These are phyloP conservation scores for Ichthyophthirius multifiliis DNA, from an alignment of 169 alveolate species.

Conservation along the genomic window DNA sequence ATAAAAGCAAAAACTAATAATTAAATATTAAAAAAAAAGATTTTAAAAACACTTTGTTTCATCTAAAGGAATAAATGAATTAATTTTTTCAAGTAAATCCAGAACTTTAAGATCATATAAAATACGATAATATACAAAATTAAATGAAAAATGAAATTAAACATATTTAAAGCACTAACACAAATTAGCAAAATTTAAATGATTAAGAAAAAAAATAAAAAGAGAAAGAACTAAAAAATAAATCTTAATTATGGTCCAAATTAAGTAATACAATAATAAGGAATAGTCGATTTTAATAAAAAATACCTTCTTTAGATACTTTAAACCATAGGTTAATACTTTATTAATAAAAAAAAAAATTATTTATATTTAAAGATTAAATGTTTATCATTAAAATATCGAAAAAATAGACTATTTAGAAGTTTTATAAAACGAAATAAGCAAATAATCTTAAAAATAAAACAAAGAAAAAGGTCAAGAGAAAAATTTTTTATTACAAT, in stretches of 20 bases:
- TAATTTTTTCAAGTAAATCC: slow-evolving; percentile 31
- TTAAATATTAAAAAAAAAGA: background rate
- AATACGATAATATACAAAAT: slow-evolving; percentile 15
- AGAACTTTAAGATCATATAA: slow-evolving; percentile 19
- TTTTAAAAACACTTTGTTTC: slow-evolving; percentile 5
- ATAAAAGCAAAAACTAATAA: background rate
- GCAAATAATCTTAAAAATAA: too few species aligned
- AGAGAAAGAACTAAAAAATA: slow-evolving; percentile 25
- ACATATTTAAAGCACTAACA: background rate
- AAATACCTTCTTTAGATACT: slow-evolving; percentile 31
- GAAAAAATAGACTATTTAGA: too few species aligned
- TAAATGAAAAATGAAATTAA: background rate
- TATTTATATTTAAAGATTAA: too few species aligned
- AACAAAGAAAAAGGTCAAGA: too few species aligned
- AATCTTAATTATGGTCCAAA: slow-evolving; percentile 13
- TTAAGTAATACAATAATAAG: slow-evolving; percentile 31
- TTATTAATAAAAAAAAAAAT: background rate
- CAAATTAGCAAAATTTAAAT: background rate
- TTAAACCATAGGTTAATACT: slow-evolving; percentile 28
- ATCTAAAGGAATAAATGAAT: slow-evolving; percentile 32
- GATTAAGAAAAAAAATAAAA: background rate
- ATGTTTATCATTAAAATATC: too few species aligned
- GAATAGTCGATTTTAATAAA: slow-evolving; percentile 12
- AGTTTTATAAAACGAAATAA: too few species aligned
- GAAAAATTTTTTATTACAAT: too few species aligned